These are phyloP conservation scores for Sugiyamaella valdiviana DNA, from an alignment of 805 yeast species.

Conservation along the genomic window DNA sequence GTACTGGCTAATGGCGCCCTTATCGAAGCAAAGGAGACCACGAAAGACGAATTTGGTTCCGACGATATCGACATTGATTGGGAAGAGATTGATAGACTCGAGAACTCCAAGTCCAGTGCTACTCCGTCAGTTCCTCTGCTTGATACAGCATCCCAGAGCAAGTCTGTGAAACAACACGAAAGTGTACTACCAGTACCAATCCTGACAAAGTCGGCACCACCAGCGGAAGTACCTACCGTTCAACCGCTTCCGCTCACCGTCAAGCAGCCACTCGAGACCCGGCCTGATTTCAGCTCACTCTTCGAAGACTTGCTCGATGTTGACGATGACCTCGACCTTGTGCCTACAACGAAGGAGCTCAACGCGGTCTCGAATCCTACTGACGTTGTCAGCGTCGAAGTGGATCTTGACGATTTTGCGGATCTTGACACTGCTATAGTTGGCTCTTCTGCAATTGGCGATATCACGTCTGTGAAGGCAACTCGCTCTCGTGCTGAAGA, in stretches of 20 bases:
- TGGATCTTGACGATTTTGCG: background rate
- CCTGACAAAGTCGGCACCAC: background rate
- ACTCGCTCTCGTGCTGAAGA: slow-evolving; percentile 4
- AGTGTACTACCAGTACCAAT: too few species aligned
- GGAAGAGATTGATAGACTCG: slow-evolving; percentile 9
- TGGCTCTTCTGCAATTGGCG: background rate
- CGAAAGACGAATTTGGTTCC: slow-evolving; percentile 1
- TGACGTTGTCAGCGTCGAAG: background rate
- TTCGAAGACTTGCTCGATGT: background rate
- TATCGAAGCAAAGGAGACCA: too few species aligned
- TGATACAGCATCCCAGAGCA: too few species aligned
- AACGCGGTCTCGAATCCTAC: background rate
- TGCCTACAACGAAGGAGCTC: background rate
- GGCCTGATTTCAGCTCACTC: background rate
- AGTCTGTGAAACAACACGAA: too few species aligned
- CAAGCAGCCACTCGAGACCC: too few species aligned
- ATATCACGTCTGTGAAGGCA: slow-evolving; percentile 2
- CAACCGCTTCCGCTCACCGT: background rate
- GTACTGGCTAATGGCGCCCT: too few species aligned
- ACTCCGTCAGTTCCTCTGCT: background rate
- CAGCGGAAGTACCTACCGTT: background rate
- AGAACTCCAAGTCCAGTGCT: background rate
- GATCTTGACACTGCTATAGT: background rate
- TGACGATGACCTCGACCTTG: background rate
- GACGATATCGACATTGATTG: slow-evolving; percentile 12